Base-by-base conservation (phyloP, 2,329 filamentous ascomycete genomes). In the Verticillium longisporum region DNA sequence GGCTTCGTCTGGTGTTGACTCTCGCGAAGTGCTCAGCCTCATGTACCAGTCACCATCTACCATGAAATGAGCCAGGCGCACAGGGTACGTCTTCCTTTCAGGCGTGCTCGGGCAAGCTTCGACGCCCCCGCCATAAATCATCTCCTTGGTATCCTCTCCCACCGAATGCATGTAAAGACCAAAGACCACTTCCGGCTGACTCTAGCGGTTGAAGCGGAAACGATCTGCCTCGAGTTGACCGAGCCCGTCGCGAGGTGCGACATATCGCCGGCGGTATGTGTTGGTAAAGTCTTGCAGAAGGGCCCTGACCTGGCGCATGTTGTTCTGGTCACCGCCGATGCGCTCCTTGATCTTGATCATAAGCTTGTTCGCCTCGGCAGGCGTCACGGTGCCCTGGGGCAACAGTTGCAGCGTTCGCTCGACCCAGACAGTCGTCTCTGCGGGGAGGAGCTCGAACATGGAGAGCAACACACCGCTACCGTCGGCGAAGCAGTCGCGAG, bases 261-360 rank as follows among this genome's bases (percentile, higher is more conserved):
- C 91, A 70, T 99, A 97, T 64, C 96, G 85, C 71, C 96, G 84
- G 58, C 96, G 87, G 74, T 99, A 99, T 34, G 88, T 91, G 72
- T 94, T 96, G 31, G 95, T 98, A 72, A 99, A 99, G 75, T 99
- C 96, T 77, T 98, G 95, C 61, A 99, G 82, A 37, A 97, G 81
- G 32, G 85, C 88, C 41, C 94, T 85, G 60, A 97, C 92, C 76
- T 92, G 92, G 62, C 92, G 83, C 53, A 91, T 73, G 31, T 80
- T 81, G 26, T 83, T 78, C 1, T 72, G 75, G 45, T 87, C 86
- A 63, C 89, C 85, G 33, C 84, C 84, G 57, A 97, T 84, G 69
- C 87, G 88, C 73, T 95, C 90, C 68, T 86, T 87, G 67, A 98
- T 93, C 72, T 90, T 92, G 65, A 79, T 80, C 73, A 97, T 84